Base-by-base conservation (phyloP, 2,329 filamentous ascomycete genomes). In the Cladophialophora immunda region DNA sequence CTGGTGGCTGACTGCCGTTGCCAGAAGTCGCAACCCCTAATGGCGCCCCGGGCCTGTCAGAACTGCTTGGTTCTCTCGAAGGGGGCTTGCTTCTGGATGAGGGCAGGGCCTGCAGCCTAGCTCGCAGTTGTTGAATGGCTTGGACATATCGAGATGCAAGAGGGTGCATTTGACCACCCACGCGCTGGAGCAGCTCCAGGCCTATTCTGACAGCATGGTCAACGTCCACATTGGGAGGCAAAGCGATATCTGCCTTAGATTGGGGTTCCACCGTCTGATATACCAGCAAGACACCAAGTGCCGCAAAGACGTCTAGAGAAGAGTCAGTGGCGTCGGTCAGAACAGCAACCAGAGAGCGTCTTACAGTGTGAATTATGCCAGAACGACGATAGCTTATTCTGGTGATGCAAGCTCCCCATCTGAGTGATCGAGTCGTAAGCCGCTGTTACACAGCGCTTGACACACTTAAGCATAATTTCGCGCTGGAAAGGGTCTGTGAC, bases 361-460 rank as follows among this genome's bases (percentile, higher is more conserved):
- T 30, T 47, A 58, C 56, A 58, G 25, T 58, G 56, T 9, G 56
- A 58, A 30, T 58, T 58, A 36, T 58, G 56, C 56, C 56, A 58
- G 36, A 58, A 58, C 15, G 56, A 45, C 4, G 56, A 58, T 29
- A 58, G 15, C 36, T 58, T 58, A 11, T 58, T 58, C 34, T 58
- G 56, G 11, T 47, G 56, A 30, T 58, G 56, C 56, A 58, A 47
- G 11, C 34, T 58, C n/a, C 34, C 27, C 22, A 58, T 41, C 36
- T 58, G 56, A 30, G 32, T 58, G 56, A 58, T 58, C 36, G 56
- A 58, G 25, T 58, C 56, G 36, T 47, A 58, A n/a, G 56, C 56
- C 2, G 56, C 56, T 19, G 36, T 58, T 6, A 58, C 41, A 30
- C 56, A 58, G 36, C 56, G 56, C 36, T 58, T 58, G 36, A 58